phyloP scores from a whole-genome alignment of 2,329 filamentous ascomycete species.

The Albifimbria verrucaria region DNA sequence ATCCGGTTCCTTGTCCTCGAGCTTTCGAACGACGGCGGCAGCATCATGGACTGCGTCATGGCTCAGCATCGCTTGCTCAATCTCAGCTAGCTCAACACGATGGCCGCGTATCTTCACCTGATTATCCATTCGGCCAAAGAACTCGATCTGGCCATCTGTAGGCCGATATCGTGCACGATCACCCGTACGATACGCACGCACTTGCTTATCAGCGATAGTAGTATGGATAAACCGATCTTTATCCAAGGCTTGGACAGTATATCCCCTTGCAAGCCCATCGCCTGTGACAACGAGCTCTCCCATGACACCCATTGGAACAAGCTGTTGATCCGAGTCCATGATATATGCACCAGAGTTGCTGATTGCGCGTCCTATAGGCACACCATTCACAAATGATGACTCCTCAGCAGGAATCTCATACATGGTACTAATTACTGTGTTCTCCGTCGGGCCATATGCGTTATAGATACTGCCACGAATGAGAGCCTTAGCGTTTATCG shows the following conservation, averaged over 20 bases:
- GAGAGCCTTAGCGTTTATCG: background rate
- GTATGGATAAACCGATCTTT: slow-evolving; percentile 13
- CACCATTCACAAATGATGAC: too few species aligned
- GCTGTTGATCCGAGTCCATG: slow-evolving; percentile 17
- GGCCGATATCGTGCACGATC: too few species aligned
- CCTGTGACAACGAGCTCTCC: slow-evolving; percentile 24
- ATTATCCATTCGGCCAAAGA: slow-evolving; percentile 47
- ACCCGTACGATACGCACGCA: slow-evolving; percentile 48
- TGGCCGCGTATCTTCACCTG: slow-evolving; percentile 56
- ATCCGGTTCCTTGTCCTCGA: background rate
- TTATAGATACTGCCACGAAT: slow-evolving; percentile 7
- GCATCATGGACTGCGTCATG: background rate
- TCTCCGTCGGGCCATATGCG: too few species aligned
- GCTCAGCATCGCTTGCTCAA: slow-evolving; percentile 3
- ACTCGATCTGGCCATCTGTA: slow-evolving; percentile 33
- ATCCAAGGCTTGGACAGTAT: background rate
- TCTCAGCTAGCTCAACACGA: slow-evolving; percentile 39
- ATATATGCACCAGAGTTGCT: slow-evolving; percentile 17
- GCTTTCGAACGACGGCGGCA: slow-evolving; percentile 4
- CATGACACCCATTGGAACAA: slow-evolving; percentile 20
- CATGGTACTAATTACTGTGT: slow-evolving; percentile 6
- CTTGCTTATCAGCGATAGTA: too few species aligned
- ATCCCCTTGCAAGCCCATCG: slow-evolving; percentile 7
- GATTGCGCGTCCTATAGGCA: slow-evolving; percentile 16
- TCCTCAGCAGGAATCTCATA: background rate